Evolutionary conservation across 1,284 basidiomycete genomes (phyloP), one percentile per base, ranked within the genome.

Genomic region (Papiliotrema flavescens): DNA sequence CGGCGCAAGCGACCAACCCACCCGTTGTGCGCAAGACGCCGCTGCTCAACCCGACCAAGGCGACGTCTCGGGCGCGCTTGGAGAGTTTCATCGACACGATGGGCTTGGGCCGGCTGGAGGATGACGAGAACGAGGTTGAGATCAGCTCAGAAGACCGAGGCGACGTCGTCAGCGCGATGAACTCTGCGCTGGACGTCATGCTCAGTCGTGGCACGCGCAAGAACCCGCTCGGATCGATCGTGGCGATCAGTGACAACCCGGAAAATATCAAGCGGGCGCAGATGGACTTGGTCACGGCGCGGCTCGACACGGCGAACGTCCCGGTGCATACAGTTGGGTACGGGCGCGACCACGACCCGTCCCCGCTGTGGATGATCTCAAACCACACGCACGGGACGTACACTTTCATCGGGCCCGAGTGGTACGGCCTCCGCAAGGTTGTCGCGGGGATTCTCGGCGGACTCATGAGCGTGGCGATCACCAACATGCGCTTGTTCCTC

Each of bases 301-400:
- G 95, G 42, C 89, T 93, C 0, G 95, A 98, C 69, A 94, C 94
- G 3, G 94, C 90, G 26, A 93, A 91, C 52, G 23, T 61, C 11
- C 93, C 95, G 1, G 94, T 98, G 53, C 95, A 98, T 76, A 89
- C 91, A 1, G 89, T 98, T 63, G 95, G 95, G 46, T 98, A 95
- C 71, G 94, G 94, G 50, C 89, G 91, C 59, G 89, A 89, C 15
- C 95, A 98, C 73, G 94, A 98, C 73, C 94, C 95, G 6, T 90
- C 90, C 2, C 94, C 92, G n/a, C 83, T 98, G 17, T 98, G 95
- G 95, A 85, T 97, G 43, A 91, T 98, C 80, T 96, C 93, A 13
- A 97, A 97, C 76, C 91, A 97, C 73, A 98, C 95, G 0, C 84
- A 85, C 55, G 95, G 94, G 39, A 93, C 90, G n/a, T 98, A 98